Evolutionary conservation across 1,284 basidiomycete species (phyloP), one percentile per base, ranked within the genome.

Genomic region (Rhodofomes roseus): DNA sequence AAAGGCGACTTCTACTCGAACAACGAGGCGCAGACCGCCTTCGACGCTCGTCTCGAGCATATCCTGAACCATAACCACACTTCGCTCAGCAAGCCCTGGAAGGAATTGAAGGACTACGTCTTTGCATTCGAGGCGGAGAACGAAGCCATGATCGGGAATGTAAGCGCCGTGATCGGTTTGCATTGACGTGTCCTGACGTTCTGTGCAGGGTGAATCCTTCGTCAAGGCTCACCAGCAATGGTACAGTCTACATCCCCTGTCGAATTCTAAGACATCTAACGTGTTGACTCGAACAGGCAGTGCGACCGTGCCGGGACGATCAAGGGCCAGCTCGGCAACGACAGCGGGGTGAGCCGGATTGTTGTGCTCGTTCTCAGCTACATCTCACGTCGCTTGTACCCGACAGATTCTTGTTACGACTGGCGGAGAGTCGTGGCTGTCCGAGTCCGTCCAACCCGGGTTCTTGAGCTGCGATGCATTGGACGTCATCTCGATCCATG

Each of bases 51-150:
- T 16, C 72, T 77, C 22, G 67, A 67, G 22, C 70, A 74, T 61
- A 70, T 74, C 53, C 66, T 74, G 53, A 74, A 75, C 62, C 79
- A 81, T 67, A 71, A 73, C 59, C 77, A 81, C 62, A 62, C 67
- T 1, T 67, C 73, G 18, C 67, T 80, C 31, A 74, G 74, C 0
- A 70, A 73, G 56, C 74, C 75, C 0, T 80, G 79, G 79, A 76
- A 75, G 51, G 71, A 79, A 60, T 70, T 80, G 4, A 73, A 68
- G 46, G 72, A 73, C 9, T 77, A 79, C 59, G 78, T 82, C 57
- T 80, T 80, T 58, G 79, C 75, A 0, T 73, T 75, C 54, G 74
- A 78, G 67, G 76, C 78, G 6, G 74, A 80, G 66, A 80, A 81
- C 56, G 78, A 79, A 65, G 74, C 76, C 27, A 54, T 61, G 52